Evolutionary conservation across 1,284 basidiomycete genomes (phyloP).

Genomic region (Apiotrichum gracile): DNA sequence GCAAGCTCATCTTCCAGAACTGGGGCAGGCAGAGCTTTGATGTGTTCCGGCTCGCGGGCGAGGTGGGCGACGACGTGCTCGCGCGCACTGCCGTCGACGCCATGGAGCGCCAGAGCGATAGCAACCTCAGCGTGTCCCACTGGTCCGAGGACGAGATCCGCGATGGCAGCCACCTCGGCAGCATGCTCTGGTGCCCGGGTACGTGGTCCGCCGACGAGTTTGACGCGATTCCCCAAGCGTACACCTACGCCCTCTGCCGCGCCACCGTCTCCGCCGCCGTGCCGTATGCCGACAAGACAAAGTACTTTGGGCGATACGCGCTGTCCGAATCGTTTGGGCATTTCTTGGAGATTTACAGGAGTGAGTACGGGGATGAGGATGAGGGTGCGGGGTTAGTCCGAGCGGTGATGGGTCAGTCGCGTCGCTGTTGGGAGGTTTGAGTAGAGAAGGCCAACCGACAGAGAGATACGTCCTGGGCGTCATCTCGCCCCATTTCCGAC

Average conservation of each 20-base stretch:
- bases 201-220: not conserved
- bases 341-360: not conserved
- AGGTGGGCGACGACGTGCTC: conserved; percentile 1
- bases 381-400: too few species aligned
- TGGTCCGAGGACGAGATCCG: not conserved
- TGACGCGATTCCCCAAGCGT: not conserved
- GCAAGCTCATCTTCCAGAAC: not conserved
- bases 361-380: too few species aligned
- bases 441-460: too few species aligned
- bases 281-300: not conserved
- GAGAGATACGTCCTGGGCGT: too few species aligned
- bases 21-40: not conserved
- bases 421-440: too few species aligned
- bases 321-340: not conserved
- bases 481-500: too few species aligned
- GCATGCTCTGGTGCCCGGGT: not conserved
- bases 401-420: too few species aligned
- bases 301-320: not conserved
- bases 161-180: not conserved
- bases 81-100: not conserved
- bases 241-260: not conserved
- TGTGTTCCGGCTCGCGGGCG: not conserved
- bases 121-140: too few species aligned
- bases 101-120: not conserved
- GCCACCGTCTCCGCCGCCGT: not conserved